Conservation (phyloP, 306 rosid genomes). For the Quillaja saponaria region DNA sequence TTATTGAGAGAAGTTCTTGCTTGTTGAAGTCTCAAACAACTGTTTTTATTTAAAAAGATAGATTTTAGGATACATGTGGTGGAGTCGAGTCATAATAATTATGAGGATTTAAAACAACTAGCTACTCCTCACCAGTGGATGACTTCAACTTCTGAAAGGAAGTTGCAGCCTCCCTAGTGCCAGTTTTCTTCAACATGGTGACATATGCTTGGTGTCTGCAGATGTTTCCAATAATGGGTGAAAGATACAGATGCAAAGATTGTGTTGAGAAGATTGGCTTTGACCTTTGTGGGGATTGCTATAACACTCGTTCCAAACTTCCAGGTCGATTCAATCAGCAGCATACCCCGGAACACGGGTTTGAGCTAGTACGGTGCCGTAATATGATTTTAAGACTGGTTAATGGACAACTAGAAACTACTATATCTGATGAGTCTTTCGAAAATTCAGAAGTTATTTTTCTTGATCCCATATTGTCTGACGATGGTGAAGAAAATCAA, state of each 20-base stretch:
- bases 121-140: too few species aligned
- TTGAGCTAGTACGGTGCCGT: constrained; percentile 25
- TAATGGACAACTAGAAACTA: constrained; percentile 33
- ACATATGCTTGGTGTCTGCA: constrained; percentile 31
- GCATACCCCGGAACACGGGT: constrained; percentile 76
- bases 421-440: constrained; percentile 19
- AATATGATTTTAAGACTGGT: constrained; percentile 34
- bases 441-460: constrained; percentile 39
- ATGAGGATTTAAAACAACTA: too few species aligned
- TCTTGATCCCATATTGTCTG: constrained; percentile 17
- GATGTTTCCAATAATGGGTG: constrained; percentile 72
- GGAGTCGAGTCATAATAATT: too few species aligned
- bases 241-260: constrained; percentile 73
- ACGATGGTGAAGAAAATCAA: constrained; percentile 13
- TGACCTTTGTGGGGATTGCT: constrained; percentile 81
- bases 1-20: too few species aligned
- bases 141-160: neutral
- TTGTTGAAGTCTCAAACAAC: too few species aligned
- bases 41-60: too few species aligned
- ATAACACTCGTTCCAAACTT: constrained; percentile 58
- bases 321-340: constrained; percentile 95
- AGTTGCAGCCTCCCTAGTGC: constrained; percentile 3
- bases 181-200: constrained; percentile 12
- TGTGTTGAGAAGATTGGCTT: constrained; percentile 66
- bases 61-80: too few species aligned